Percentiles rank a stretch among this genome's conserved stretches.
Evolutionary conservation across 352 stramenopile species (phyloP).

Genomic region (Pythium sp.): DNA sequence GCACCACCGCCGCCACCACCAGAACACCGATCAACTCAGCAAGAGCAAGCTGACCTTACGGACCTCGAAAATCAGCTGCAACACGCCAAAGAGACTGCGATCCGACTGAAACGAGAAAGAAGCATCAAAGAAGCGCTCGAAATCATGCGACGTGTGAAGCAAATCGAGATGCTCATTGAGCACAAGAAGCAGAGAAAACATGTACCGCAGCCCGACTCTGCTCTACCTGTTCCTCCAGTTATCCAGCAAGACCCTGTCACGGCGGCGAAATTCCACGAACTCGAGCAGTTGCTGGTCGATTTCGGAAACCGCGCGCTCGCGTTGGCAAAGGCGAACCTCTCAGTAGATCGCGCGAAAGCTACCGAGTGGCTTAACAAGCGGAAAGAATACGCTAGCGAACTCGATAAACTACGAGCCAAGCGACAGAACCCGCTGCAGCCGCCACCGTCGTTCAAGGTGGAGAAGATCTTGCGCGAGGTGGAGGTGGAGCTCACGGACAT

Average conservation of each 20-base stretch:
- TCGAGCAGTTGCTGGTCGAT: slow-evolving; percentile 63
- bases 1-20: not conserved
- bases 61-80: slow-evolving; percentile 46
- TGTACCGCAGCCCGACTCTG: not conserved
- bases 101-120: slow-evolving; percentile 56
- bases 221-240: not conserved
- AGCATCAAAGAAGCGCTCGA: slow-evolving; percentile 58
- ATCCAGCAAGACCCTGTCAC: slow-evolving; percentile 17
- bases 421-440: slow-evolving; percentile 45
- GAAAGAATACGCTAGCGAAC: slow-evolving; percentile 51
- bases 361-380: slow-evolving; percentile 58
- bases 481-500: slow-evolving; percentile 46
- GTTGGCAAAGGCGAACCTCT: slow-evolving; percentile 50
- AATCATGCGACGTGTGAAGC: slow-evolving; percentile 65
- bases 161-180: slow-evolving; percentile 60
- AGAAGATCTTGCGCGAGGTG: slow-evolving; percentile 35
- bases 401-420: slow-evolving; percentile 52
- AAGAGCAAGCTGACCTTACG: slow-evolving; percentile 15
- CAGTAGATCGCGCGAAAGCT: slow-evolving; percentile 43
- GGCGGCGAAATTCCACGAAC: slow-evolving; percentile 42
- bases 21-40: slow-evolving; percentile 6
- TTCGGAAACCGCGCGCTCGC: slow-evolving; percentile 57
- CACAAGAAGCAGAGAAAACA: slow-evolving; percentile 31
- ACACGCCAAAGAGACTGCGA: slow-evolving; percentile 35
- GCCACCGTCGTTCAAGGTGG: slow-evolving; percentile 43